Base-by-base conservation (phyloP, 352 stramenopile species). In the Blastocystis sp. region DNA sequence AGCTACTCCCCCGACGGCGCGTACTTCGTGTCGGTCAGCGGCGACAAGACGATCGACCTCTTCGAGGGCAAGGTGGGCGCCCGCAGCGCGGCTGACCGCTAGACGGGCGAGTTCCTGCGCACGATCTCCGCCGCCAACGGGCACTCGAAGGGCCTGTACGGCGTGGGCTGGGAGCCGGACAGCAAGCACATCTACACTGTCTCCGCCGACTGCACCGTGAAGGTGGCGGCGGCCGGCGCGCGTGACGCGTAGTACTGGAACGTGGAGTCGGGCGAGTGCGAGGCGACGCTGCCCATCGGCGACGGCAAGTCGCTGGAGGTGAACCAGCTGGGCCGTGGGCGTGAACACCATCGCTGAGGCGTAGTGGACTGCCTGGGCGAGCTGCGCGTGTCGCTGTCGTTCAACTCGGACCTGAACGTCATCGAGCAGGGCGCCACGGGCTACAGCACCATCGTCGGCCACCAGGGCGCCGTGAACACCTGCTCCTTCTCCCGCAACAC, bases 171-270 rank as follows among this genome's bases (percentile, higher is more conserved):
- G 93, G 94, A 92, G 87, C 92, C 92, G 0, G 93, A 95, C 89
- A 91, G 91, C 52, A 92, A 91, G 90, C 93, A 95, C 89, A 40
- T 95, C 68, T 87, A 95, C 24, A 95, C 93, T 14, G 94, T 93
- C 38, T 95, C 93, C 24, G 93, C 92, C 7, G 93, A 95, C 87
- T 95, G 94, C 91, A 95, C 93, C 0, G 92, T 95, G 34, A 87
- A 94, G 59, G 90, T 95, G 19, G 94, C 92, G 92, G 93, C 34
- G 9, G 52, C 3, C 9, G 21, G 14, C 14, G 1, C 2, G 54
- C n/a, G 43, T 66, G 21, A 68, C 9, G 9, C 38, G 52, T 82
- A 82, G 74, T 82, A 82, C 40, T 88, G 78, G 78, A 34, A 88
- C 52, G 40, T 88, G 14, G 52, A 77, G 38, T 69, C 59, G n/a